Conservation (phyloP, 768 basidiomycete genomes). For the Trametes maxima region DNA sequence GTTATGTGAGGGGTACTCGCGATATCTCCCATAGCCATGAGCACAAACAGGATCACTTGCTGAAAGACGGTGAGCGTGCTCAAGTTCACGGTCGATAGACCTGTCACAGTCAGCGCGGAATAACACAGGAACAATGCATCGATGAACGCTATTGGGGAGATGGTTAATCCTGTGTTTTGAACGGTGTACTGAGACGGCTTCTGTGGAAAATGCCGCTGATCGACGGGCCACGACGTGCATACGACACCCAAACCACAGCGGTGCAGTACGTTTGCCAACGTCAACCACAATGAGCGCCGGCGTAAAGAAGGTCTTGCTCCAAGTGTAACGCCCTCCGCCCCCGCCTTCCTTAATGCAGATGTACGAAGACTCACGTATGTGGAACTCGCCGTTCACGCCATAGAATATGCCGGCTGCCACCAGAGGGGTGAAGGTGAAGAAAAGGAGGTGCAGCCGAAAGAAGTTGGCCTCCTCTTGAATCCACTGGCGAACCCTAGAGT, state of each 20-base stretch:
- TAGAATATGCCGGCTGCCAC: constrained; percentile 67
- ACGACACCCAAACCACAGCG: neutral
- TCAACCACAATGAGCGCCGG: neutral
- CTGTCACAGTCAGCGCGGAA: constrained; percentile 54
- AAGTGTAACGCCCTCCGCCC: neutral
- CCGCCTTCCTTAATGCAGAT: too few relatives aligned
- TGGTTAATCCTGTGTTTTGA: neutral
- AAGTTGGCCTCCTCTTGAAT: constrained; percentile 45
- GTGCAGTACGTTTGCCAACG: neutral
- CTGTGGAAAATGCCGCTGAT: neutral
- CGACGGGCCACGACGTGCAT: neutral
- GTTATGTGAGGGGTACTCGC: constrained; percentile 24
- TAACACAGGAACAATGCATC: constrained; percentile 66
- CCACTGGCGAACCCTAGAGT: constrained; percentile 17
- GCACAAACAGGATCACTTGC: constrained; percentile 52
- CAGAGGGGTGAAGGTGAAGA: constrained; percentile 60
- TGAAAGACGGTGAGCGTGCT: constrained; percentile 52
- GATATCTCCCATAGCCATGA: constrained; percentile 48
- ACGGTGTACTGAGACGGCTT: too few relatives aligned
- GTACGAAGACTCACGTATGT: constrained; percentile 25
- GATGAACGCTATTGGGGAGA: constrained; percentile 42
- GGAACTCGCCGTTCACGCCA: constrained; percentile 57
- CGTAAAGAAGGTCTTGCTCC: too few relatives aligned
- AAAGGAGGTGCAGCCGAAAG: constrained; percentile 52
- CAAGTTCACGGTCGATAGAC: constrained; percentile 47